Percentiles rank a stretch among this genome's conserved stretches.
Conservation (phyloP, 1,284 basidiomycete species). For the Stereum hirsutum region DNA sequence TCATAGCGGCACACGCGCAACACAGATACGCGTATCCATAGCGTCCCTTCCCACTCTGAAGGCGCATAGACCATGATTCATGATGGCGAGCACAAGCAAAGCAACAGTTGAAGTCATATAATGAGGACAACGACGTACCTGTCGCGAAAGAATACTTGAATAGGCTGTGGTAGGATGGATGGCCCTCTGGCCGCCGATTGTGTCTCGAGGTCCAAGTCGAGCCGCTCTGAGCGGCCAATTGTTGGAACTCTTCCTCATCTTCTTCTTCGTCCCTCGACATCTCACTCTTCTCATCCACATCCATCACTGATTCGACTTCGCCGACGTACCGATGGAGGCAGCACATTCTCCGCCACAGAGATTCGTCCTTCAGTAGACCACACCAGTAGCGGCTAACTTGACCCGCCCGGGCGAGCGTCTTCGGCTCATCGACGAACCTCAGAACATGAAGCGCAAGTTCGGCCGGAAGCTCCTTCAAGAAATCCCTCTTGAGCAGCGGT, state of each 20-base stretch:
- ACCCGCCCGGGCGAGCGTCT: conserved; percentile 63
- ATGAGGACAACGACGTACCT: conserved; percentile 47
- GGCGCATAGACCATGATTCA: too few relatives aligned
- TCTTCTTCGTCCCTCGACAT: background rate
- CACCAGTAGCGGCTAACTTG: conserved; percentile 78
- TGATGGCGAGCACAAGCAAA: too few relatives aligned
- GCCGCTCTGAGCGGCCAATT: background rate
- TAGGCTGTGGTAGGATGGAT: conserved; percentile 56
- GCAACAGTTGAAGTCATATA: too few relatives aligned
- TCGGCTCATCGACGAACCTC: conserved; percentile 75
- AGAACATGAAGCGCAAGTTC: conserved; percentile 84
- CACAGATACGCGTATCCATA: too few relatives aligned
- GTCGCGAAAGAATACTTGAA: conserved; percentile 77
- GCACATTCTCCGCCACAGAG: conserved; percentile 76
- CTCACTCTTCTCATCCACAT: conserved; percentile 6
- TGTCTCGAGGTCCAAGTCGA: too few relatives aligned
- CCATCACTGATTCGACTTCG: background rate
- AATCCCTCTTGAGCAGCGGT: conserved; percentile 82
- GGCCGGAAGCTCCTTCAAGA: conserved; percentile 72
- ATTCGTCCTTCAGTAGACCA: conserved; percentile 72
- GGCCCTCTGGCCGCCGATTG: too few relatives aligned
- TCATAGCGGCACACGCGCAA: too few relatives aligned
- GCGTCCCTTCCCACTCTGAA: too few relatives aligned
- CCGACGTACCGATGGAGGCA: conserved; percentile 42
- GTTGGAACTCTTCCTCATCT: background rate